Percentiles rank a stretch among this genome's conserved stretches.
Conservation (phyloP, 1,139 yeast genomes). For the Candida anutae region DNA sequence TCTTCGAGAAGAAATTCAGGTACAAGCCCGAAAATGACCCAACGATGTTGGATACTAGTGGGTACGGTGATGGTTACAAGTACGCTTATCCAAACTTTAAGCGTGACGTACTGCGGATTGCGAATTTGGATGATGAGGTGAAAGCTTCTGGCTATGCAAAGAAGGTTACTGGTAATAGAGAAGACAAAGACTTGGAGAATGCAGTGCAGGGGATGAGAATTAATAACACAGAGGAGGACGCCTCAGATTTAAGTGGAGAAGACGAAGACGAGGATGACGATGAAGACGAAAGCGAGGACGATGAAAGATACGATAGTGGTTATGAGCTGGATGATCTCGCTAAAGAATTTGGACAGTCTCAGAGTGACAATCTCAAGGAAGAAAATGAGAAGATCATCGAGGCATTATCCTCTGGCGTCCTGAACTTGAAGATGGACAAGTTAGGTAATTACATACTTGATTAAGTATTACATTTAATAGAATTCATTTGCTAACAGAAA, state of each 20-base stretch:
- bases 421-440: slow-evolving; percentile 66
- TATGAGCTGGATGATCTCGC: slow-evolving; percentile 13
- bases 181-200: slow-evolving; percentile 59
- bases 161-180: slow-evolving; percentile 50
- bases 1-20: slow-evolving; percentile 71
- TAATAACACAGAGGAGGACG: slow-evolving; percentile 22
- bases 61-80: slow-evolving; percentile 71
- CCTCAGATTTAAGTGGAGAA: slow-evolving; percentile 7
- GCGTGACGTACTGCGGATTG: slow-evolving; percentile 64
- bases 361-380: slow-evolving; percentile 34
- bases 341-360: slow-evolving; percentile 22
- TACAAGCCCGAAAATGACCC: slow-evolving; percentile 60
- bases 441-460: slow-evolving; percentile 73
- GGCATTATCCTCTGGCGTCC: slow-evolving; percentile 51
- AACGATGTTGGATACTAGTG: slow-evolving; percentile 67
- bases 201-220: slow-evolving; percentile 64
- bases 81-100: slow-evolving; percentile 75
- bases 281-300: slow-evolving; percentile 23
- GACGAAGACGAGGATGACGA: slow-evolving; percentile 20
- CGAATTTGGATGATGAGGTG: slow-evolving; percentile 70
- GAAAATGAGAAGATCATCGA: slow-evolving; percentile 69
- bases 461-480: slow-evolving; percentile 10
- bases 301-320: slow-evolving; percentile 9
- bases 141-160: slow-evolving; percentile 88
- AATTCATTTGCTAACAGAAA: neutral